Conservation (phyloP, 352 stramenopile species). For the Lagenidium giganteum region DNA sequence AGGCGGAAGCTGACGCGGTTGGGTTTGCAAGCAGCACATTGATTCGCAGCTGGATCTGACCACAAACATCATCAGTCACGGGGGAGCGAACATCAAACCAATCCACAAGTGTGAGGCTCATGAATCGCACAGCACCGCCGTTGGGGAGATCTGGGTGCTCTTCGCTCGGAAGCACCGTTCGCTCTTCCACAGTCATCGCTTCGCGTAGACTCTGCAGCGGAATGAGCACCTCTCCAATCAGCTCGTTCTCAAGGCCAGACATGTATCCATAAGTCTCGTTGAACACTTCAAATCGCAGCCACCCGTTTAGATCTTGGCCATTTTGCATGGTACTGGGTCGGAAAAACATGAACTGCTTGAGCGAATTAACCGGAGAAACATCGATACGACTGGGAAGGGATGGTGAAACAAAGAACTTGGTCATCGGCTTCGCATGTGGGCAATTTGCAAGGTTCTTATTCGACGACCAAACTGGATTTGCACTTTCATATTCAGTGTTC, state of each 20-base stretch:
- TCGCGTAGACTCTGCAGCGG: constrained; percentile 64
- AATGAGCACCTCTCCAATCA: constrained; percentile 70
- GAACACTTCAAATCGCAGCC: constrained; percentile 70
- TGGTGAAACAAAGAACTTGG: constrained; percentile 51
- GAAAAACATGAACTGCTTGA: constrained; percentile 82
- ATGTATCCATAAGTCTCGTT: constrained; percentile 79
- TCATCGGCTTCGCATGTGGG: constrained; percentile 58
- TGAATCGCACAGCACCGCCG: constrained; percentile 30
- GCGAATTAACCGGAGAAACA: constrained; percentile 51
- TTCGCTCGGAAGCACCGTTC: constrained; percentile 28
- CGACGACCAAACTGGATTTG: constrained; percentile 61
- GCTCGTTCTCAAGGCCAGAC: constrained; percentile 63
- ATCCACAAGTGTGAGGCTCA: constrained; percentile 64
- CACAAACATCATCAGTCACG: constrained; percentile 49
- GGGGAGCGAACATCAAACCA: constrained; percentile 74
- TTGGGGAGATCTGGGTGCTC: too few species aligned
- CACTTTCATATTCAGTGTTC: constrained; percentile 81
- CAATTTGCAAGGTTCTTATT: constrained; percentile 61
- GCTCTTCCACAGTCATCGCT: constrained; percentile 57
- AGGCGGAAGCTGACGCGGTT: constrained; percentile 7
- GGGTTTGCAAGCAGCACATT: constrained; percentile 69
- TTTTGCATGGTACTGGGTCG: constrained; percentile 25
- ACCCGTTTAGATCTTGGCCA: constrained; percentile 39
- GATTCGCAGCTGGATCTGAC: constrained; percentile 70
- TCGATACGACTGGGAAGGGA: constrained; percentile 52